Conservation (phyloP, 2,329 filamentous ascomycete genomes). For the Alternaria brassicae region DNA sequence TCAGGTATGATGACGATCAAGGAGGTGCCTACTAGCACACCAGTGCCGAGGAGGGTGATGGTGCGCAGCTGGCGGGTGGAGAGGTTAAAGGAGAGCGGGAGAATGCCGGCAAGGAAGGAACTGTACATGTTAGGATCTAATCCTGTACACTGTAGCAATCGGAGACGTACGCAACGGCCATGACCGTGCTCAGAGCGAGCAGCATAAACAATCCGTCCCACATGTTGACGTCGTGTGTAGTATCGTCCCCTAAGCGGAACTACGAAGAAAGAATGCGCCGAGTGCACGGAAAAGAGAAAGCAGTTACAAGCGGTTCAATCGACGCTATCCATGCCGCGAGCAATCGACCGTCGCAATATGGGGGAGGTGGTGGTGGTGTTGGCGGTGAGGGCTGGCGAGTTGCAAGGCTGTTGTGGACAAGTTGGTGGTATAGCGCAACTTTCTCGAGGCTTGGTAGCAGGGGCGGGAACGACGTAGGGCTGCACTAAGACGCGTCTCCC, state of each 20-base stretch:
- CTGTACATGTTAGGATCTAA: slow-evolving; percentile 57
- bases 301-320: slow-evolving; percentile 17
- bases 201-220: slow-evolving; percentile 71
- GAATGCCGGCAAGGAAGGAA: slow-evolving; percentile 89
- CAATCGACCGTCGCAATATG: slow-evolving; percentile 6
- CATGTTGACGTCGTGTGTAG: slow-evolving; percentile 45
- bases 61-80: slow-evolving; percentile 86
- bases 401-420: slow-evolving; percentile 6
- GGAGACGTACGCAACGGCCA: slow-evolving; percentile 66
- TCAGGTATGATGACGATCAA: slow-evolving; percentile 98
- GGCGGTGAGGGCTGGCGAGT: slow-evolving; percentile 7
- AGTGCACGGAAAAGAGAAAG: slow-evolving; percentile 22
- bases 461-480: slow-evolving; percentile 29
- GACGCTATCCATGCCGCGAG: slow-evolving; percentile 26
- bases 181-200: slow-evolving; percentile 69
- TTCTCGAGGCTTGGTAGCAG: slow-evolving; percentile 18
- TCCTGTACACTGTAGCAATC: not conserved
- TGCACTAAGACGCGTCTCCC: slow-evolving; percentile 32
- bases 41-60: slow-evolving; percentile 91
- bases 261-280: slow-evolving; percentile 24
- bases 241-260: slow-evolving; percentile 14
- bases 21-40: slow-evolving; percentile 91
- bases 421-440: slow-evolving; percentile 19
- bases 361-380: slow-evolving; percentile 6
- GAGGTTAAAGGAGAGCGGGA: slow-evolving; percentile 87